A percentile compares a stretch with the other conserved stretches of the same genome.
These are phyloP conservation scores for Leccinum incarnatum DNA, from an alignment of 768 basidiomycete species.

Conservation along the genomic window DNA sequence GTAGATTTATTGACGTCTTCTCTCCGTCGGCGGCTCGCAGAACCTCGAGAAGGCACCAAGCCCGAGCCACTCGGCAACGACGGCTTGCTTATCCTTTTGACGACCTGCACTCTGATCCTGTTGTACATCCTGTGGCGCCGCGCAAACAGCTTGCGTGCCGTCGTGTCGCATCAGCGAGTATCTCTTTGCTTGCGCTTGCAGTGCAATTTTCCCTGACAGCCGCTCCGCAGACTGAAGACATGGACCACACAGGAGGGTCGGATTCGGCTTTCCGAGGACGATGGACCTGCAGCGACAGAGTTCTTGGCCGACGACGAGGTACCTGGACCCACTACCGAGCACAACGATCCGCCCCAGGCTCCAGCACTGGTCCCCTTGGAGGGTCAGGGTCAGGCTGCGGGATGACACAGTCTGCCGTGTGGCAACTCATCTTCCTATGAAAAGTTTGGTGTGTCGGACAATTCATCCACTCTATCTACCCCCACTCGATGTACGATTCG, in stretches of 20 bases:
- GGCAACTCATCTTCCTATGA: not conserved
- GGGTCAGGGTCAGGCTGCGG: not conserved
- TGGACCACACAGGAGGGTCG: conserved; percentile 52
- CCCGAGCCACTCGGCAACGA: conserved; percentile 64
- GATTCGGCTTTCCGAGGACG: conserved; percentile 68
- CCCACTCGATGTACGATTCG: conserved; percentile 1
- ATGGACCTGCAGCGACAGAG: conserved; percentile 66
- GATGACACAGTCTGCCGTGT: not conserved
- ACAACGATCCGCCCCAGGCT: conserved; percentile 22
- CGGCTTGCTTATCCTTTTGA: conserved; percentile 52
- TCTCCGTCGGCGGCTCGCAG: conserved; percentile 32
- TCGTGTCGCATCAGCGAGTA: conserved; percentile 62
- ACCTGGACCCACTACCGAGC: conserved; percentile 35
- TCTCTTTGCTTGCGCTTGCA: not conserved
- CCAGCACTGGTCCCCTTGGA: conserved; percentile 11
- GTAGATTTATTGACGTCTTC: not conserved
- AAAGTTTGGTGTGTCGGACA: not conserved
- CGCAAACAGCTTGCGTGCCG: conserved; percentile 50
- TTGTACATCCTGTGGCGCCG: conserved; percentile 65
- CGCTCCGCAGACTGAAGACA: conserved; percentile 49
- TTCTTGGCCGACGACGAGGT: conserved; percentile 58
- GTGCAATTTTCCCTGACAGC: not conserved
- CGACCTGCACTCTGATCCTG: conserved; percentile 53
- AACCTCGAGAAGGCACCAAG: conserved; percentile 56
- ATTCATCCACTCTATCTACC: not conserved